Evolutionary conservation across 768 basidiomycete genomes (phyloP), one percentile per base, ranked within the genome.

Genomic region (Tulasnella calospora): DNA sequence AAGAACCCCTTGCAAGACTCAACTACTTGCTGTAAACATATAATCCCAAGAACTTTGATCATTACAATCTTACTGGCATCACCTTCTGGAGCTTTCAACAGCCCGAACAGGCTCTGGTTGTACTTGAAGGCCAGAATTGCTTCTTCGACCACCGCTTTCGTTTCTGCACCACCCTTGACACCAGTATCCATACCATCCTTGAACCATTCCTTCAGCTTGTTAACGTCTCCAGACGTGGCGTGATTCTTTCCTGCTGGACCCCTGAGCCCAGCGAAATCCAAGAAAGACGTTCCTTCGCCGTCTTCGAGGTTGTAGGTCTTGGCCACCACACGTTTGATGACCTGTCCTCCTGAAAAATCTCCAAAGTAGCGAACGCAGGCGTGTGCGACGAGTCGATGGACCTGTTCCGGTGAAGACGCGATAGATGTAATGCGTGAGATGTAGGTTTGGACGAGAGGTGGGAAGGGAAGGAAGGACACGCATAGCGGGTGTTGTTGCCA

Each of bases 321-420:
- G 21, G 87, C 87, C 27, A 94, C 83, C 40, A 86, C 86, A 55
- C 88, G 86, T 30, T 89, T 86, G 81, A 94, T 90, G 79, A 88
- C 85, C 85, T 94, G 93, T 0, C 94, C 93, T 8, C 93, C 93
- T 67, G 90, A 92, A 41, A 94, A 86, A 83, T 94, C 93, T 71
- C 92, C 93, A 38, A 94, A 87, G 83, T 94, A 94, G 41, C 92
- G 88, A 23, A 93, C 91, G 82, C 94, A 94, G 0, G 93, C 87
- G 83, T 94, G 94, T 0, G 93, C 91, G 8, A 94, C 87, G 12
- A 95, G 87, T 7, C 86, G 84, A 0, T 88, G 84, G 13, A 87
- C 89, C 81, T 88, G 88, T 10, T 81, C 79, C 33, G 86, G 85
- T 74, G 85, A 84, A 92, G 85, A 84, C 15, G 87, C 83, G 57